Percentiles rank a stretch among this genome's conserved stretches.
Conservation (phyloP, 768 basidiomycete species). For the Amanita fuliginea region DNA sequence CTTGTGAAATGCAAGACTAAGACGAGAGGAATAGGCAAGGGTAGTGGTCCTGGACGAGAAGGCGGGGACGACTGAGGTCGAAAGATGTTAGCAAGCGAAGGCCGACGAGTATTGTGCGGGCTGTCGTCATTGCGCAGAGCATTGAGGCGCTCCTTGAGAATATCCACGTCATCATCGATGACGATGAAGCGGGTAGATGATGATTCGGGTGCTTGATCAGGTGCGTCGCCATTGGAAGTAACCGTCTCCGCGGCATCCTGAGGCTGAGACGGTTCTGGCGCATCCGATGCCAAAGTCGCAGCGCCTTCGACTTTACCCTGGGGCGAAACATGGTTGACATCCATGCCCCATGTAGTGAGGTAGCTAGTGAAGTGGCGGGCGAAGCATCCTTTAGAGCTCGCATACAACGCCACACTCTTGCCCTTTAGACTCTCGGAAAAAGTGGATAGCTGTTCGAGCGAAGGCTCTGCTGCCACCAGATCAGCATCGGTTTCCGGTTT, state of each 20-base stretch:
- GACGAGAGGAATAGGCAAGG: constrained; percentile 17
- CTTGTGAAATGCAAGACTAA: constrained; percentile 89
- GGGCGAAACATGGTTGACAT: constrained; percentile 69
- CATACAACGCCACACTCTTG: constrained; percentile 75
- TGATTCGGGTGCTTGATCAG: constrained; percentile 8
- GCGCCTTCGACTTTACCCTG: constrained; percentile 39
- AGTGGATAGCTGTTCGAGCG: constrained; percentile 60
- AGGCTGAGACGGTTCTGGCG: constrained; percentile 1
- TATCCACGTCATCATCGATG: constrained; percentile 85
- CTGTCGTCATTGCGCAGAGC: constrained; percentile 48
- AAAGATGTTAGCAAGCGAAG: constrained; percentile 55
- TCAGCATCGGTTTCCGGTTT: constrained; percentile 23
- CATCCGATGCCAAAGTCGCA: constrained; percentile 6
- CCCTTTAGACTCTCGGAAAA: constrained; percentile 81
- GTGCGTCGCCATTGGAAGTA: neutral
- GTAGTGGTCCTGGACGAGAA: constrained; percentile 39
- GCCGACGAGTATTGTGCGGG: constrained; percentile 35
- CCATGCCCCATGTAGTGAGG: constrained; percentile 91
- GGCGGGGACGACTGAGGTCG: constrained; percentile 77
- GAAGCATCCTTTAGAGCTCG: constrained; percentile 79
- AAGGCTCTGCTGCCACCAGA: constrained; percentile 62
- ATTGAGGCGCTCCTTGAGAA: constrained; percentile 66
- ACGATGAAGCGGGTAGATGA: constrained; percentile 53
- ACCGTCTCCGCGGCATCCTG: neutral
- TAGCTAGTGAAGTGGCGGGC: constrained; percentile 91